phyloP scores from a whole-genome alignment of 768 basidiomycete species.

The Termitomyces bulborhizus region DNA sequence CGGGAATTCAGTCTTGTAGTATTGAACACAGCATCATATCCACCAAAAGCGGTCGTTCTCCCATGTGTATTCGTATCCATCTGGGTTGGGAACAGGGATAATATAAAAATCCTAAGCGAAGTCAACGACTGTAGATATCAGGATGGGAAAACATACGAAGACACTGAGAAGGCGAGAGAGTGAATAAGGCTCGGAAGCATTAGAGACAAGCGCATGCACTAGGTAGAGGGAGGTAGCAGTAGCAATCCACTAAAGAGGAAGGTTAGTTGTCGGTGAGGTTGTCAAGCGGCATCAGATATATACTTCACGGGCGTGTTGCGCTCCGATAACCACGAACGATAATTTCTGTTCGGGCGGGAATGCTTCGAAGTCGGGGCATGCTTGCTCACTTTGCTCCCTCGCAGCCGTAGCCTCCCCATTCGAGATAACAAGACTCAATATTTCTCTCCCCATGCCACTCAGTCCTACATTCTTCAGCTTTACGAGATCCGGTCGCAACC shows the following conservation, averaged over 20 bases:
- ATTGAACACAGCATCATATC: conserved; percentile 7
- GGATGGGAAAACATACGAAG: conserved; percentile 34
- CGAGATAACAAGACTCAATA: conserved; percentile 49
- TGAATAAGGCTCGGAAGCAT: conserved; percentile 39
- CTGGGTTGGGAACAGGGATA: conserved; percentile 58
- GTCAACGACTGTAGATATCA: background rate
- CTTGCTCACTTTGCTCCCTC: conserved; percentile 3
- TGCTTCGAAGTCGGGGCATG: background rate
- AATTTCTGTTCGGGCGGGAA: background rate
- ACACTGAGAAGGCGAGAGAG: conserved; percentile 43
- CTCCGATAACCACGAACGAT: conserved; percentile 16
- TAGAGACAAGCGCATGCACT: conserved; percentile 59
- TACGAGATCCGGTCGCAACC: conserved; percentile 37
- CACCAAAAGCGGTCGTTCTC: conserved; percentile 60
- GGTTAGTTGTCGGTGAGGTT: conserved; percentile 4
- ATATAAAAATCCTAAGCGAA: conserved; percentile 53
- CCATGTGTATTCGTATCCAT: conserved; percentile 76
- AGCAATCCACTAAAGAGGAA: conserved; percentile 62
- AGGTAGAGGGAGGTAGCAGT: conserved; percentile 68
- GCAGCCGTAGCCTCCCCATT: conserved; percentile 11
- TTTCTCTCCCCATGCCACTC: conserved; percentile 52
- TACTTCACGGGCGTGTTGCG: conserved; percentile 75
- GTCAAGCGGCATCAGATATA: conserved; percentile 18
- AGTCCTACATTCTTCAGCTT: conserved; percentile 46
- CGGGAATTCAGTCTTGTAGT: background rate